Base-by-base conservation (phyloP, 179 eudicot species). In the Sideroxylon spinosum region DNA sequence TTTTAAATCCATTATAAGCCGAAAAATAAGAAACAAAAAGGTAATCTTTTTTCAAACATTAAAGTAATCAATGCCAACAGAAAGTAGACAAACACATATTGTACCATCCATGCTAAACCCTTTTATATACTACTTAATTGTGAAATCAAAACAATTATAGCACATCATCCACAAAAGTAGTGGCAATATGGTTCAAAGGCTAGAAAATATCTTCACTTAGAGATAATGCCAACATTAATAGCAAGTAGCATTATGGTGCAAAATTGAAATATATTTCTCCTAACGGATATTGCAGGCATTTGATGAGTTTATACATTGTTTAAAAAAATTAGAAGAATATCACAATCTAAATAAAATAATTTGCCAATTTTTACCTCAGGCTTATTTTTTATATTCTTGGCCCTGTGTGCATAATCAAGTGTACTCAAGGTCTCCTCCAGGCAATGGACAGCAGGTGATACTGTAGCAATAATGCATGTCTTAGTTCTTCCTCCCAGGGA, bases 371-470 rank as follows among this genome's bases (percentile, higher is more conserved):
- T 29, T 73, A 93, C 99, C 98, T 95, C 99, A 55, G 98, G 99
- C 83, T 91, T 95, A 81, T 95, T 95, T 81, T 81, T 93, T 52
- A 95, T 95, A 81, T 95, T 86, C 75, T 95, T 95, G 63, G 99
- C 99, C 81, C 99, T 86, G 75, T 95, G 99, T 20, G 99, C 99
- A 86, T 95, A 95, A 82, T 95, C 99, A 78, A 95, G 77, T 46
- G 99, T 95, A 82, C 99, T 95, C 76, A 95, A 83, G 10, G 99
- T 95, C 86, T 94, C 99, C 87, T 94, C 98, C 37, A 95, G 83
- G 85, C 99, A 95, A 77, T 95, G 99, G 66, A 95, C 99, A 37
- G 99, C 98, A 46, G 99, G 99, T 82, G 99, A 95, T 50, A 95
- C 99, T 26, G 99, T 95, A 11, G 99, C 99, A 79, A 95, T 95